phyloP scores from a whole-genome alignment of 1,139 yeast genomes.

The Blastobotrys aristatus region DNA sequence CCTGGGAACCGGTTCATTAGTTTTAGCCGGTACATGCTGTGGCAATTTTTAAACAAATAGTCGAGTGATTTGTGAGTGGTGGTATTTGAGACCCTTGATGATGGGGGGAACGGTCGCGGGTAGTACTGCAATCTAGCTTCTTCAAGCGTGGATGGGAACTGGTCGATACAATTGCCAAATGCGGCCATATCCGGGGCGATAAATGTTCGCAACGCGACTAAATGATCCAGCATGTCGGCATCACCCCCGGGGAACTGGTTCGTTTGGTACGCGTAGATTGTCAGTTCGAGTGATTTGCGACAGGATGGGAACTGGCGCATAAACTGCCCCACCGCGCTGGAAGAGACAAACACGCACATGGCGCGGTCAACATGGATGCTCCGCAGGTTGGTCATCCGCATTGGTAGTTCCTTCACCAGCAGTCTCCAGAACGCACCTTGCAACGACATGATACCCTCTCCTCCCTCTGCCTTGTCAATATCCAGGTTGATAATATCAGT shows the following conservation, averaged over 20 bases:
- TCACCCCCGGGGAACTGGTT: constrained; percentile 1
- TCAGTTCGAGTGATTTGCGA: background rate
- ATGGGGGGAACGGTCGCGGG: constrained; percentile 1
- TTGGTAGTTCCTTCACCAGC: background rate
- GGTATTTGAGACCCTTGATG: background rate
- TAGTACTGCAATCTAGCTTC: constrained; percentile 3
- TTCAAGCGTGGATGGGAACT: background rate
- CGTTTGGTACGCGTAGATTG: constrained; percentile 1
- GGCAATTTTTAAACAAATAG: background rate
- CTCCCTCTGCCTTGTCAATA: background rate
- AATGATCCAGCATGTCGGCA: background rate
- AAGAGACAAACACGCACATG: background rate
- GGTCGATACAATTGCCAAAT: background rate
- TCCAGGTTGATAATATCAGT: background rate
- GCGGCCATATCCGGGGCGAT: constrained; percentile 1
- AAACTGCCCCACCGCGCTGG: background rate
- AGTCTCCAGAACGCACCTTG: background rate
- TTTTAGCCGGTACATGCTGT: background rate
- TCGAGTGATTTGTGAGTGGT: background rate
- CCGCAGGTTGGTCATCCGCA: background rate
- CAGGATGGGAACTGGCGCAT: background rate
- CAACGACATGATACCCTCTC: background rate
- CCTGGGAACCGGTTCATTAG: constrained; percentile 3
- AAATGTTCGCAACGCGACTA: background rate
- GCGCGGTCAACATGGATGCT: background rate